Percentiles rank a stretch among this genome's conserved stretches.
Conservation (phyloP, 1,284 basidiomycete genomes). For the Thelephora terrestris region DNA sequence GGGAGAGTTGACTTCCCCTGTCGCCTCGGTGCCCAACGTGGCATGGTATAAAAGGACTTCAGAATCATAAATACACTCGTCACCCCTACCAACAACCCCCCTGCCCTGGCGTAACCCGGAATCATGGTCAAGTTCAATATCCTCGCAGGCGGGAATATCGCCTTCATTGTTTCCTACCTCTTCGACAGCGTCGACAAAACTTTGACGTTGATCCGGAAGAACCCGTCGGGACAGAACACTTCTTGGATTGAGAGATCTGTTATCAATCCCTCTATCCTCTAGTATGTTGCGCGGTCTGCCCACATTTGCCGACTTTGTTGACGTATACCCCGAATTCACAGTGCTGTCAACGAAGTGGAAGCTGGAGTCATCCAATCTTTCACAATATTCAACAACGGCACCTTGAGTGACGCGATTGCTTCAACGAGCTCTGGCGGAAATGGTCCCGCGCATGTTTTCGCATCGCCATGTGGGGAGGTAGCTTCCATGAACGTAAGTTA, state of each 20-base stretch:
- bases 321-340: constrained; percentile 14
- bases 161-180: constrained; percentile 50
- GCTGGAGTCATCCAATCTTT: constrained; percentile 47
- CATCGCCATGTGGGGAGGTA: constrained; percentile 45
- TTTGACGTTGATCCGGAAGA: constrained; percentile 36
- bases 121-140: constrained; percentile 50
- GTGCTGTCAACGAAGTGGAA: constrained; percentile 44
- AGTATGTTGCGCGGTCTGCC: constrained; percentile 31
- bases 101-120: background rate
- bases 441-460: constrained; percentile 38
- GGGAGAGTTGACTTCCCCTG: no score
- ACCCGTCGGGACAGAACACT: constrained; percentile 39
- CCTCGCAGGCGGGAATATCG: constrained; percentile 49
- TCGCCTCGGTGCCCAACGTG: no score
- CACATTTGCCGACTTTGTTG: background rate
- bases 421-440: constrained; percentile 40
- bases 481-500: constrained; percentile 45
- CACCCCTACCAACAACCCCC: background rate
- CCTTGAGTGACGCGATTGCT: constrained; percentile 34
- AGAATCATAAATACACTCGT: no score
- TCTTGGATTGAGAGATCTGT: constrained; percentile 49
- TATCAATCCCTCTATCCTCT: constrained; percentile 43
- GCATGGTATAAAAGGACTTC: no score
- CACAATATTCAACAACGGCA: constrained; percentile 33
- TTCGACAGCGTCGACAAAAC: constrained; percentile 40